phyloP scores from a whole-genome alignment of 176 grass and related monocot species.

The Eleusine indica region DNA sequence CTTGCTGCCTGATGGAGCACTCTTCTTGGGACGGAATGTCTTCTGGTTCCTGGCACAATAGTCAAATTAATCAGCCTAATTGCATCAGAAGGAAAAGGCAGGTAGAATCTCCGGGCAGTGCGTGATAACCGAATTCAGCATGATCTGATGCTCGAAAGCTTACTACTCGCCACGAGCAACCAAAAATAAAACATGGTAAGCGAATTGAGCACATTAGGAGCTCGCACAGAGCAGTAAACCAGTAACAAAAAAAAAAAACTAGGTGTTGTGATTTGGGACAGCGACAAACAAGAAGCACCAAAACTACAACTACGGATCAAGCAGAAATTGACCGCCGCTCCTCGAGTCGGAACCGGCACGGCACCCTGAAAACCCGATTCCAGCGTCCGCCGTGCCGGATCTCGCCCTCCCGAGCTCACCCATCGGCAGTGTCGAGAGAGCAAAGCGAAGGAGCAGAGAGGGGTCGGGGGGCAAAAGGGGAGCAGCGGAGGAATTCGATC shows the following conservation, averaged over 20 bases:
- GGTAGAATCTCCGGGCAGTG: not conserved
- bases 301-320: not conserved
- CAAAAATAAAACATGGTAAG: not conserved
- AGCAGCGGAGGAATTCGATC: not conserved
- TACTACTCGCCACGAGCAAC: not conserved
- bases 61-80: not conserved
- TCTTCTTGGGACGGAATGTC: conserved; percentile 99
- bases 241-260: not conserved
- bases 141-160: conserved; percentile 10
- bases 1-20: conserved; percentile 97
- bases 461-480: not conserved
- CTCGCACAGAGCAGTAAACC: not conserved
- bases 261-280: not conserved
- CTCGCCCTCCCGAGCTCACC: not conserved
- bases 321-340: not conserved
- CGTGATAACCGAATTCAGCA: not conserved
- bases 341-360: not conserved
- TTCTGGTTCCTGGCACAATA: conserved; percentile 76
- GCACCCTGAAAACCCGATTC: not conserved
- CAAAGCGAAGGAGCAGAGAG: not conserved
- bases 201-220: not conserved
- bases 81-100: not conserved
- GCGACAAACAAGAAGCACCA: not conserved
- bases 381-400: not conserved
- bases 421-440: not conserved